Base-by-base conservation (phyloP, 2,329 filamentous ascomycete genomes). In the Trichoderma atrobrunneum region DNA sequence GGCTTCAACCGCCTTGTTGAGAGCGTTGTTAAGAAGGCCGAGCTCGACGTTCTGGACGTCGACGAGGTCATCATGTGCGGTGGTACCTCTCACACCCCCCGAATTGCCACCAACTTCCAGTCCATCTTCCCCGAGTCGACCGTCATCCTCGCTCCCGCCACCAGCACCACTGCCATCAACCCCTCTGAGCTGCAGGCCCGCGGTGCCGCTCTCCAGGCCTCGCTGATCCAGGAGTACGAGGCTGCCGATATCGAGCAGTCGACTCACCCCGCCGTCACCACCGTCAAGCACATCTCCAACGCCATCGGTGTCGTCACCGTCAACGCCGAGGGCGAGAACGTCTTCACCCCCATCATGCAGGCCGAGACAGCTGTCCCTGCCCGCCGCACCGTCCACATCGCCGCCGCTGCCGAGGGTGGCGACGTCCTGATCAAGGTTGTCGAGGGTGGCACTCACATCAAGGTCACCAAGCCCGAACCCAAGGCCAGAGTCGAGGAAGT, bases 61-160 rank as follows among this genome's bases (percentile, higher is more conserved):
- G 93, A 97, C 80, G 94, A 98, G 86, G 93, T 98, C 76, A 94
- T 99, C 81, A 90, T 98, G 77, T 92, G 93, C 62, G 96, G 96
- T 76, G 96, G 96, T 78, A 93, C 93, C 75, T 92, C 95, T 5
- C 95, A 99, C 87, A 98, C 93, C 1, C 96, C 96, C 74, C 94
- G 95, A 84, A 93, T 98, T 77, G 95, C 96, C 75, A 87, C 89
- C 78, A 93, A 96, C 83, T 85, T 98, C 77, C 86, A 88, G 79
- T 85, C 86, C 76, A 88, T 95, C 81, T 99, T 99, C 90, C 91
- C 94, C 71, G 89, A 92, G 79, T 88, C 87, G 72, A 97, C 95
- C 73, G 84, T 84, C 61, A 89, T 99, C 78, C 88, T 95, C 75
- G 93, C 96, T 1, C 96, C 95, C 59, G 91, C 94, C 72, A 97